Percentiles rank a stretch among this genome's conserved stretches.
phyloP scores from a whole-genome alignment of 2,329 filamentous ascomycete genomes.

The Coniochaeta sp. region DNA sequence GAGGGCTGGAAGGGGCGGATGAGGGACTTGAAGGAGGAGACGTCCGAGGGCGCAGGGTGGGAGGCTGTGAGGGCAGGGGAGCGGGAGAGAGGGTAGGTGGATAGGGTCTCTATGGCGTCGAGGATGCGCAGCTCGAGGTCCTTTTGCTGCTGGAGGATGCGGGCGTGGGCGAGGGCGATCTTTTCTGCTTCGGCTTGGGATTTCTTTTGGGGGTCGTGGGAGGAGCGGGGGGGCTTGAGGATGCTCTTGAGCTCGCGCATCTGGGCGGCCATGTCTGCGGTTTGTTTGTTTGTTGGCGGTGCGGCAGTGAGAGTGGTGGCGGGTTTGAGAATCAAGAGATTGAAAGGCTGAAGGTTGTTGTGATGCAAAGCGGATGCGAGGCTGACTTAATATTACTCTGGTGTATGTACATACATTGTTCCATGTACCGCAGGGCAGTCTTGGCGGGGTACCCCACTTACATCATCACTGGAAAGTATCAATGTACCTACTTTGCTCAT shows the following conservation, averaged over 20 bases:
- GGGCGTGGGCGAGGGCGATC: slow-evolving; percentile 74
- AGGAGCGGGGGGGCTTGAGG: slow-evolving; percentile 42
- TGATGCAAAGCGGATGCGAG: background rate
- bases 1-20: slow-evolving; percentile 72
- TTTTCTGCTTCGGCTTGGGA: slow-evolving; percentile 37
- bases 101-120: slow-evolving; percentile 62
- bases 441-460: background rate
- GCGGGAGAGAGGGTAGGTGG: slow-evolving; percentile 44
- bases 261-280: background rate
- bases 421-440: background rate
- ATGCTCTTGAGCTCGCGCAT: slow-evolving; percentile 40
- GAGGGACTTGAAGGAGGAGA: slow-evolving; percentile 54
- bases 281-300: background rate
- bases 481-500: too few relatives aligned
- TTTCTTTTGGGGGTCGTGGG: slow-evolving; percentile 30
- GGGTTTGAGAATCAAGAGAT: background rate
- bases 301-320: background rate
- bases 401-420: background rate
- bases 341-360: background rate
- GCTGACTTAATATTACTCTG: background rate
- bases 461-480: too few relatives aligned
- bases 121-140: slow-evolving; percentile 69
- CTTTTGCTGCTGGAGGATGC: slow-evolving; percentile 74
- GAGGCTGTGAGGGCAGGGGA: slow-evolving; percentile 30
- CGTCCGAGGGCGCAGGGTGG: slow-evolving; percentile 49